Base-by-base conservation (phyloP, 345 rosid species). In the Hibiscus tridactylites region DNA sequence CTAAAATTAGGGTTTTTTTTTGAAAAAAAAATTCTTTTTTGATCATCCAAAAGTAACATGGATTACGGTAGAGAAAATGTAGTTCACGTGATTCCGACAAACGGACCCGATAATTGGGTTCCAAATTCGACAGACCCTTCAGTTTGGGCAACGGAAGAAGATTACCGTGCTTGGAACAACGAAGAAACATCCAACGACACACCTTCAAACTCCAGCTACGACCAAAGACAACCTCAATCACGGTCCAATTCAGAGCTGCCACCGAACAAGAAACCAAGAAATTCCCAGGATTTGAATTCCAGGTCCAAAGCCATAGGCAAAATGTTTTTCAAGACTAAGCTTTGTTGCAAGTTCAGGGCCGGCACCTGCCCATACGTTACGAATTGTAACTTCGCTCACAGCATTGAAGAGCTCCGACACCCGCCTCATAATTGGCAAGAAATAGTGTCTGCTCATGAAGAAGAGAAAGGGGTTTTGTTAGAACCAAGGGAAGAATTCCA, bases 111-210 rank as follows among this genome's bases (percentile, higher is more conserved):
- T 15, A 84, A 71, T 77, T 90, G 93, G 90, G 70, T 85, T 61
- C 89, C 88, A 5, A 88, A 83, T 84, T 75, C 88, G 53, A 49
- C 70, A 1, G 93, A 87, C 73, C 75, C 79, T 54, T 61, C 86
- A 13, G 89, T 91, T n/a, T 93, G 98, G 97, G 96, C 97, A n/a
- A 88, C 91, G 19, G 98, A 93, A 68, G 98, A 93, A 13, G 98
- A 93, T 31, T 93, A 93, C 83, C 91, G 85, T 26, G 82, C 58
- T 54, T 89, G 88, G 95, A 84, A 81, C 80, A 78, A 77, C 61
- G 77, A 66, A 5, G 87, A 80, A 21, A 6, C 47, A 9, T 76
- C 75, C 39, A 82, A 71, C 35, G 95, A 73, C 61, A 31, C 35
- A 31, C 35, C 35, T 31, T 31, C 86, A 1, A 84, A 78, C 78